phyloP scores from a whole-genome alignment of 1,284 basidiomycete species.

The Cystobasidium sp. region DNA sequence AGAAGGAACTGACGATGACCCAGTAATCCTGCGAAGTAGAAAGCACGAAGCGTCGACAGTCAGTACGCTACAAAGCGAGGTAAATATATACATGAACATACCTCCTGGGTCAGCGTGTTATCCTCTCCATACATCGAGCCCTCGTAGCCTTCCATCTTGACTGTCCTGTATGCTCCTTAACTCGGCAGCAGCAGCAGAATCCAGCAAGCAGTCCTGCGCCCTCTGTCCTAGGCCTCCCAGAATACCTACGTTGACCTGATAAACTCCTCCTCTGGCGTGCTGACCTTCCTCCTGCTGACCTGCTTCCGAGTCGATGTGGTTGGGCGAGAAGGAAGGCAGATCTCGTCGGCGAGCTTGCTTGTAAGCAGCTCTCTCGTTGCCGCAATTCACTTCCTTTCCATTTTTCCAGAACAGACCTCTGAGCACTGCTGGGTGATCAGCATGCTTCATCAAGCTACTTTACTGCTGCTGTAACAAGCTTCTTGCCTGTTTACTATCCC shows the following conservation, averaged over 20 bases:
- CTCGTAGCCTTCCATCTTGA: conserved; percentile 40
- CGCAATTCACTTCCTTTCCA: too few species aligned
- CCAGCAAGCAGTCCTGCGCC: neutral
- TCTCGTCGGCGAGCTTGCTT: conserved; percentile 1
- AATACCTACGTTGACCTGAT: neutral
- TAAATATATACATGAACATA: neutral
- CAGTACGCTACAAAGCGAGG: neutral
- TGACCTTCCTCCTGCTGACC: conserved; percentile 18
- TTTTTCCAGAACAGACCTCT: too few species aligned
- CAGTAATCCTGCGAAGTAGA: conserved; percentile 31
- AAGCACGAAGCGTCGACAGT: neutral
- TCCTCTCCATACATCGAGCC: conserved; percentile 44
- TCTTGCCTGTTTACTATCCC: too few species aligned
- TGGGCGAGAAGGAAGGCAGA: conserved; percentile 10
- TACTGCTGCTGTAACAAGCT: too few species aligned
- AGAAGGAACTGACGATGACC: conserved; percentile 42
- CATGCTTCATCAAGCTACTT: too few species aligned
- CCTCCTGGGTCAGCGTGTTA: conserved; percentile 37
- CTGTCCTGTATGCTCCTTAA: neutral
- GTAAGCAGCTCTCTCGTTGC: conserved; percentile 2
- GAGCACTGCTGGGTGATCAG: too few species aligned
- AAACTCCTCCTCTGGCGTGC: conserved; percentile 15
- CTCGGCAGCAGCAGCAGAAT: neutral
- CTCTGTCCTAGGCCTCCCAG: neutral
- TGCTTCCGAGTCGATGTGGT: conserved; percentile 17